phyloP scores from a whole-genome alignment of 2,329 filamentous ascomycete genomes.

The Delphinella strobiligena region DNA sequence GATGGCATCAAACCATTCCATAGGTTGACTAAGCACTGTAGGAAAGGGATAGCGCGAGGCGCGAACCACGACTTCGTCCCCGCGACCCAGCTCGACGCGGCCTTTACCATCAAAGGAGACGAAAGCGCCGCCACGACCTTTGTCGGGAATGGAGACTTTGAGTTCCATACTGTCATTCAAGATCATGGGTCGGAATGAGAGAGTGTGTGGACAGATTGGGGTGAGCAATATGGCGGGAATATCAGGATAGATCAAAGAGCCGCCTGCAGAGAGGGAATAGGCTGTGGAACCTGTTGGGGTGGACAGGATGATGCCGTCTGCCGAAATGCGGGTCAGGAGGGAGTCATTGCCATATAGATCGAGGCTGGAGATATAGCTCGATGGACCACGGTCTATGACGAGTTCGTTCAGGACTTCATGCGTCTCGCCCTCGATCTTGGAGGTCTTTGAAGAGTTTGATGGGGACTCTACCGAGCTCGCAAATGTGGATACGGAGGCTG shows the following conservation, averaged over 20 bases:
- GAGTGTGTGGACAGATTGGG: conserved; percentile 91
- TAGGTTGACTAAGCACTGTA: conserved; percentile 77
- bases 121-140: conserved; percentile 85
- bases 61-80: conserved; percentile 91
- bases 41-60: conserved; percentile 96
- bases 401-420: conserved; percentile 98
- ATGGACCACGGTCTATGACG: conserved; percentile 93
- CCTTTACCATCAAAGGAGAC: conserved; percentile 97
- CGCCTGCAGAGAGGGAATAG: conserved; percentile 90
- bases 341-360: conserved; percentile 94
- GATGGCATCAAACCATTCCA: conserved; percentile 95
- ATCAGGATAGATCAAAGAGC: conserved; percentile 89
- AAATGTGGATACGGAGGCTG: conserved; percentile 19
- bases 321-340: conserved; percentile 87
- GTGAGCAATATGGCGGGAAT: conserved; percentile 95
- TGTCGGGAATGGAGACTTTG: conserved; percentile 72
- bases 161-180: conserved; percentile 89
- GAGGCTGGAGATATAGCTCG: conserved; percentile 90
- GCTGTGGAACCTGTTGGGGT: conserved; percentile 85
- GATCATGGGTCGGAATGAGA: conserved; percentile 96
- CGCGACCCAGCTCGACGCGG: conserved; percentile 80
- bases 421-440: conserved; percentile 79
- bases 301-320: conserved; percentile 94
- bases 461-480: conserved; percentile 9
- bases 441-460: conserved; percentile 28